Conservation (phyloP, 768 basidiomycete species). For the Phanerochaete sordida region DNA sequence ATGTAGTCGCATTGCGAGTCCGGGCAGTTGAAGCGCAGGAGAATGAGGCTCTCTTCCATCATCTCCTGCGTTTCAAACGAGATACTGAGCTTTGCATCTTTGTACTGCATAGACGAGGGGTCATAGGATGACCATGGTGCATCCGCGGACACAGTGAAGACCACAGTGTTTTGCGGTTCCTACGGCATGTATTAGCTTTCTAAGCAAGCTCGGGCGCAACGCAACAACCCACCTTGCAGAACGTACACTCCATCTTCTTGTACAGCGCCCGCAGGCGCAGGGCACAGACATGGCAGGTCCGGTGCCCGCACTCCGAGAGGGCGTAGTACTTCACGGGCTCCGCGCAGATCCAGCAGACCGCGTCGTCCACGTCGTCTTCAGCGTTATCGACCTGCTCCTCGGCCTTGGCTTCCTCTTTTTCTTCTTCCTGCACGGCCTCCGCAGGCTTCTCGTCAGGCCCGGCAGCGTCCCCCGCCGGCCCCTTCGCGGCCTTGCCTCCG, state of each 20-base stretch:
- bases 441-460: background rate
- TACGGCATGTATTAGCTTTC: too few relatives aligned
- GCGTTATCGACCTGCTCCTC: constrained; percentile 3
- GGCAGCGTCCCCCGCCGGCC: background rate
- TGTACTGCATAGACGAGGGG: constrained; percentile 53
- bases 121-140: constrained; percentile 56
- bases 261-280: constrained; percentile 86
- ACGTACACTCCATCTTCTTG: constrained; percentile 91
- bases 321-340: constrained; percentile 91
- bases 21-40: constrained; percentile 95
- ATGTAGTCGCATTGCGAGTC: constrained; percentile 79
- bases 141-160: constrained; percentile 70
- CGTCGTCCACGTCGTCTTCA: constrained; percentile 33
- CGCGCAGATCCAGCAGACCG: constrained; percentile 89
- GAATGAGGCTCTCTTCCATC: constrained; percentile 91
- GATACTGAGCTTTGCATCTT: constrained; percentile 71
- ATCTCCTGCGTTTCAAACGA: constrained; percentile 88
- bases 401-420: constrained; percentile 1
- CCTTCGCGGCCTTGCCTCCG: constrained; percentile 3
- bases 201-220: background rate
- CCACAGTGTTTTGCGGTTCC: constrained; percentile 71
- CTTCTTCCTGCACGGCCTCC: background rate
- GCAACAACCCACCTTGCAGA: constrained; percentile 75
- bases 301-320: constrained; percentile 86
- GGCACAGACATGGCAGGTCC: constrained; percentile 93